Conservation (phyloP, 1,139 yeast species). For the Magnusiomyces magnusii region DNA sequence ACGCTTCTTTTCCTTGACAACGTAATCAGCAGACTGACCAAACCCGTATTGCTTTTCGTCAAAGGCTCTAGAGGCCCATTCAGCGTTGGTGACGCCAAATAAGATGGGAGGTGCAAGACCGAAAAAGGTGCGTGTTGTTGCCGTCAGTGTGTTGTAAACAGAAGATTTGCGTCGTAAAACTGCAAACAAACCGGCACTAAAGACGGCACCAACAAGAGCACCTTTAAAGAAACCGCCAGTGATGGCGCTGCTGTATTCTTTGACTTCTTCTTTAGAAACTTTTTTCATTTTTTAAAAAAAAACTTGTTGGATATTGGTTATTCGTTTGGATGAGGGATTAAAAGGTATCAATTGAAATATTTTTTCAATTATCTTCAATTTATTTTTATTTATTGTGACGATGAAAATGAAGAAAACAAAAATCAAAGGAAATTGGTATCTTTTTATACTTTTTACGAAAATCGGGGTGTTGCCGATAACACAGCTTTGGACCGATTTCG, state of each 20-base stretch:
- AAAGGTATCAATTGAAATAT: no score
- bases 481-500: no score
- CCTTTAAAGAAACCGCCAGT: conserved; percentile 59
- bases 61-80: conserved; percentile 30
- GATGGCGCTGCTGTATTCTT: conserved; percentile 53
- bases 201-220: conserved; percentile 44
- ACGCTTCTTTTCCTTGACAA: conserved; percentile 1
- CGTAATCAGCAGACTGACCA: conserved; percentile 10
- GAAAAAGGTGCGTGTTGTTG: conserved; percentile 24
- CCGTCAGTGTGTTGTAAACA: conserved; percentile 18
- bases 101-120: conserved; percentile 27
- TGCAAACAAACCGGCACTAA: conserved; percentile 40
- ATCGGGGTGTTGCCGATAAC: no score
- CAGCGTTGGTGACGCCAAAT: conserved; percentile 31
- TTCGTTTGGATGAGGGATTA: no score
- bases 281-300: conserved; percentile 56
- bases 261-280: conserved; percentile 55
- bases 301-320: no score
- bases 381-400: no score
- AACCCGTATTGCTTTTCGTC: conserved; percentile 21
- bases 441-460: no score
- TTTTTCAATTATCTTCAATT: no score
- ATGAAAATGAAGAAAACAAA: no score
- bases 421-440: no score
- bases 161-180: conserved; percentile 21